Evolutionary conservation across 768 basidiomycete genomes (phyloP), one percentile per base, ranked within the genome.

Genomic region (Pleurotus djamor): DNA sequence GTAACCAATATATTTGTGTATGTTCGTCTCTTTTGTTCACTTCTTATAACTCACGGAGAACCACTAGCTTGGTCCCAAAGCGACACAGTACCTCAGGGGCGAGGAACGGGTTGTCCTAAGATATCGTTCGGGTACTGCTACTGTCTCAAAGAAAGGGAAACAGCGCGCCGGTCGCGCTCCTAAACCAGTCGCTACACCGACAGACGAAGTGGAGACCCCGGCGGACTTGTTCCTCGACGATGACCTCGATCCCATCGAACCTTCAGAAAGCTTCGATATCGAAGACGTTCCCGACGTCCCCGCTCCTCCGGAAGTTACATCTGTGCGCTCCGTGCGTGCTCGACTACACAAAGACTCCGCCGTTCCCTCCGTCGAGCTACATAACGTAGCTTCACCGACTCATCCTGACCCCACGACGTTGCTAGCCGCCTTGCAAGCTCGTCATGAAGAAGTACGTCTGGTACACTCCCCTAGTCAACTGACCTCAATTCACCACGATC

Each of bases 1-100:
- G 80, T 44, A 74, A 63, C 6, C 72, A 79, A 1, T 88, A 89
- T 61, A 65, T 88, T 35, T 72, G 79, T 74, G 88, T 85, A 57
- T 49, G 67, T 58, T 48, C 14, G n/a, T 57, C 48, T 6, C 43
- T 33, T 48, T 17, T 36, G 43, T 33, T 21, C 10, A 1, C 21
- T 28, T 9, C 48, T 14, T 38, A 52, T 34, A 4, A 49, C 16
- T 21, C 41, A 50, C 48, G 47, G 65, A 28, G 10, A 52, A 5
- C 13, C 50, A 10, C 36, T 36, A 81, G 80, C 63, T 74, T 55
- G 79, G 79, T 4, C 63, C 68, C 13, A 59, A 48, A 5, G 77
- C 73, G 13, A 55, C 67, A 9, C 63, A 66, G 0, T 72, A 75
- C 49, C 58, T 76, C 48, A 59, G 62, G 5, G 61, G 67, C 4